A percentile compares a stretch with the other conserved stretches of the same genome.
Evolutionary conservation across 116 monocot genomes (phyloP).

Genomic region (Cymodocea nodosa): DNA sequence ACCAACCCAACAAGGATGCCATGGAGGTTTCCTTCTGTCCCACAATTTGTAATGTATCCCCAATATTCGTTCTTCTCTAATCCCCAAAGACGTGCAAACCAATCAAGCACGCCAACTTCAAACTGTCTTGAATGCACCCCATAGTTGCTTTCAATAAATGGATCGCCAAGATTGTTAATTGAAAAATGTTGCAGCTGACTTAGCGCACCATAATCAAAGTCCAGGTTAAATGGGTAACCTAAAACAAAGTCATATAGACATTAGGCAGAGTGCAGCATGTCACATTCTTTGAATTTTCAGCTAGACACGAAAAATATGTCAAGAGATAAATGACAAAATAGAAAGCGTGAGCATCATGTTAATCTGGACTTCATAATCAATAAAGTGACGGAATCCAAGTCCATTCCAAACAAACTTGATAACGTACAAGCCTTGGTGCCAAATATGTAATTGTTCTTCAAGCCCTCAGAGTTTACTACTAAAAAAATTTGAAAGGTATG

Average conservation of each 20-base stretch:
- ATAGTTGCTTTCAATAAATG: conserved; percentile 95
- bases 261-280: background rate
- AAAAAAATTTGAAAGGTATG: background rate
- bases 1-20: conserved; percentile 92
- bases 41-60: conserved; percentile 96
- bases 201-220: conserved; percentile 89
- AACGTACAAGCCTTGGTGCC: too few relatives aligned
- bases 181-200: conserved; percentile 87
- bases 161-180: conserved; percentile 94
- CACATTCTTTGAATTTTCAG: too few relatives aligned
- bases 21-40: conserved; percentile 94
- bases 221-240: conserved; percentile 97
- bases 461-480: too few relatives aligned
- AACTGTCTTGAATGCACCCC: conserved; percentile 94
- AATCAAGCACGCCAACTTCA: conserved; percentile 88
- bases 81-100: conserved; percentile 99
- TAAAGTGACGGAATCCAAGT: too few relatives aligned
- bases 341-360: too few relatives aligned
- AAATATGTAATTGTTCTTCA: too few relatives aligned
- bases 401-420: too few relatives aligned
- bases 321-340: too few relatives aligned
- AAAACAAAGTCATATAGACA: background rate
- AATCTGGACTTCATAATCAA: too few relatives aligned
- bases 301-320: too few relatives aligned
- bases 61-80: conserved; percentile 86